A percentile compares a stretch with the other conserved stretches of the same genome.
Evolutionary conservation across 2,329 filamentous ascomycete species (phyloP).

Genomic region (Pestalotiopsis sp.): DNA sequence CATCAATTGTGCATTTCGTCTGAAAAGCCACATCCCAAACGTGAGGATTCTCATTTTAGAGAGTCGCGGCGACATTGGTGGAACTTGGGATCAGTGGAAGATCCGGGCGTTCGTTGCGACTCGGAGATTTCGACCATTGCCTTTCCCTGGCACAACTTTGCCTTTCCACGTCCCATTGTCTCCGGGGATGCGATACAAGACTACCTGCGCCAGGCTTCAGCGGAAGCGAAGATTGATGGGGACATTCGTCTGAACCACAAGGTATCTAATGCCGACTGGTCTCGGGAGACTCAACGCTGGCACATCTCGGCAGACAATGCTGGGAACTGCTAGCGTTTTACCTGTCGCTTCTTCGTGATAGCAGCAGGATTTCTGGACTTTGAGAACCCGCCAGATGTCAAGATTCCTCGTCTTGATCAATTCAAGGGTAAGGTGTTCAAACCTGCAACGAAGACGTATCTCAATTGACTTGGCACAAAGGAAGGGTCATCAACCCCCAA

Average conservation of each 20-base stretch:
- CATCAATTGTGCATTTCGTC: neutral
- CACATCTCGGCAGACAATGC: neutral
- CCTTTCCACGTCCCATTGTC: neutral
- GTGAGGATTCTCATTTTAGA: neutral
- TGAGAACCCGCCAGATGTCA: neutral
- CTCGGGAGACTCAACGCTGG: neutral
- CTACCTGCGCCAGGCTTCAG: neutral
- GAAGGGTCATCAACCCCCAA: constrained; percentile 60
- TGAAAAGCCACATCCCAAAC: neutral
- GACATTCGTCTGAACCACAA: neutral
- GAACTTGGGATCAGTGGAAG: neutral
- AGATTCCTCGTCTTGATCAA: neutral
- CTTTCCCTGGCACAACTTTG: constrained; percentile 65
- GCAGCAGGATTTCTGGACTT: neutral
- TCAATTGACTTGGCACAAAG: constrained; percentile 52
- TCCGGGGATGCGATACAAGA: neutral
- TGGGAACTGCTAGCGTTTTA: neutral
- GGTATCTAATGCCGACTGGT: neutral
- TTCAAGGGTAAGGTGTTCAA: neutral
- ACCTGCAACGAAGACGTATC: neutral
- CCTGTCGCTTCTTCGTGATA: neutral
- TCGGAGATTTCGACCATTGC: constrained; percentile 57
- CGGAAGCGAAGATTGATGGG: neutral
- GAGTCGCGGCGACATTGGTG: neutral
- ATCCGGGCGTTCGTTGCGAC: neutral